phyloP scores from a whole-genome alignment of 352 stramenopile species.

The Globisporangium heterothallicum region DNA sequence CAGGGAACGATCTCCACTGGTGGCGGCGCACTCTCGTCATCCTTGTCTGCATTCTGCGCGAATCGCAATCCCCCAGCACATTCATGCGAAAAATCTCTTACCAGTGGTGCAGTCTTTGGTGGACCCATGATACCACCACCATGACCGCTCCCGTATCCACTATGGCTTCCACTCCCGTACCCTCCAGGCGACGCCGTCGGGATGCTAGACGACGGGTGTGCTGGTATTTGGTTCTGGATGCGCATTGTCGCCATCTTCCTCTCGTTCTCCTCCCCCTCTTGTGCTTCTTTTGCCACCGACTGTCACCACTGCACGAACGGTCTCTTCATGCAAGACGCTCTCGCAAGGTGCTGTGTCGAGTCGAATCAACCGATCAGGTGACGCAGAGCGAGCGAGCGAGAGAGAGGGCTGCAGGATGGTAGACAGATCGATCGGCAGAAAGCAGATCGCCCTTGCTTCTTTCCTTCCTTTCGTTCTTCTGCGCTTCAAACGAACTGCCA shows the following conservation, averaged over 20 bases:
- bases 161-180: too few relatives aligned
- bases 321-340: background rate
- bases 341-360: background rate
- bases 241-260: background rate
- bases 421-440: background rate
- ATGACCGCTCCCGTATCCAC: too few relatives aligned
- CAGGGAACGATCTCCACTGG: constrained; percentile 62
- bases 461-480: constrained; percentile 1
- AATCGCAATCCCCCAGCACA: constrained; percentile 62
- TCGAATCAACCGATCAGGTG: background rate
- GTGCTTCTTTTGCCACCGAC: background rate
- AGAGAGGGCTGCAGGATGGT: too few relatives aligned
- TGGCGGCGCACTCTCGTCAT: constrained; percentile 18
- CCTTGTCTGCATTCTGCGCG: constrained; percentile 35
- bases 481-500: constrained; percentile 1
- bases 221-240: background rate
- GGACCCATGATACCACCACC: background rate
- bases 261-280: background rate
- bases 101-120: background rate
- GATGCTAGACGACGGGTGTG: background rate
- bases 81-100: constrained; percentile 8
- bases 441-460: background rate
- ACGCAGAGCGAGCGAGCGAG: background rate
- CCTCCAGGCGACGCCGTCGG: background rate
- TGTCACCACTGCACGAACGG: background rate